Conservation (phyloP, 345 rosid genomes). For the Schrenkiella parvula region DNA sequence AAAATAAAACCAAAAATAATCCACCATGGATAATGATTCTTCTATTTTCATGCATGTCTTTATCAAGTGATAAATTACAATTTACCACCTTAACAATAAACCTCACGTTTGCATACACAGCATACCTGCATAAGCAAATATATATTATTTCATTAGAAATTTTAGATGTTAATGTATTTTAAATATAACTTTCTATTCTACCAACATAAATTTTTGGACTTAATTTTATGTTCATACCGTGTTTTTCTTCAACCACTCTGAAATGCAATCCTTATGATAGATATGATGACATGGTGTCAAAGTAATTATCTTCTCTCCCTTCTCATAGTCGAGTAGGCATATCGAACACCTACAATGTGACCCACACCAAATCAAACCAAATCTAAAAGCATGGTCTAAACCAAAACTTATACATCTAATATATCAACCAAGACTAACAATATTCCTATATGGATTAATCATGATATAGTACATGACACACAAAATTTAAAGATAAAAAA, state of each 20-base stretch:
- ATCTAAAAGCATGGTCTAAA: not conserved
- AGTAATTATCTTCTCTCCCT: not conserved
- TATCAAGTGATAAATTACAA: too few relatives aligned
- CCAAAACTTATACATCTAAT: not conserved
- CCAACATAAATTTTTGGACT: not conserved
- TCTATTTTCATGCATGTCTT: too few relatives aligned
- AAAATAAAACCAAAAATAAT: too few relatives aligned
- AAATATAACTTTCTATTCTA: too few relatives aligned
- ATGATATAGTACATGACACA: not conserved
- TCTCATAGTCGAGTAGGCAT: not conserved
- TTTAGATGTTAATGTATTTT: not conserved
- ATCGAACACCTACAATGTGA: slow-evolving; percentile 11
- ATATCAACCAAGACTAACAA: not conserved
- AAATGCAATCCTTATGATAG: slow-evolving; percentile 13
- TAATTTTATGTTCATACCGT: not conserved
- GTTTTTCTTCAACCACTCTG: not conserved
- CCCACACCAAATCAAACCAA: not conserved
- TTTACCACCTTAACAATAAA: not conserved
- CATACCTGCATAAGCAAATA: not conserved
- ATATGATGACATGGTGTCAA: slow-evolving; percentile 16
- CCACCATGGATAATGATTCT: too few relatives aligned
- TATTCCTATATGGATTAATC: not conserved
- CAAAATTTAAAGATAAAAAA: not conserved
- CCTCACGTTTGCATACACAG: not conserved
- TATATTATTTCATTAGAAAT: not conserved